Base-by-base conservation (phyloP, 2,329 filamentous ascomycete species). In the Pyricularia pennisetigena region DNA sequence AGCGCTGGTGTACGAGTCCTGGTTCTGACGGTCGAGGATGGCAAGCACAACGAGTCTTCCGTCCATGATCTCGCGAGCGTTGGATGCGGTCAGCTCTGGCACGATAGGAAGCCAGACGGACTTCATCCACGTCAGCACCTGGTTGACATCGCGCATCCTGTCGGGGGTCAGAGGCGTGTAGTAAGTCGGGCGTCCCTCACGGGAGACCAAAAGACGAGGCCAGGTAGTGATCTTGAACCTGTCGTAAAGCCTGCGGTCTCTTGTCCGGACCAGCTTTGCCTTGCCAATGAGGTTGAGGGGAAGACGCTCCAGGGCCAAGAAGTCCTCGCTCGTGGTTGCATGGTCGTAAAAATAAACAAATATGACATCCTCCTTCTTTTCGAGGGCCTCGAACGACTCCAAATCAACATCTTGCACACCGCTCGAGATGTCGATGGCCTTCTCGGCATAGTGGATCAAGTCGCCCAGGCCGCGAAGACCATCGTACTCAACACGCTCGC, bases 281-380 rank as follows among this genome's bases (percentile, higher is more conserved):
- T 93, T 93, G 35, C 94, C 95, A 69, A 99, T 93, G 69, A 99
- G 85, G 77, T 88, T 94, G 68, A 98, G 83, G 20, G 93, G 92
- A 35, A 99, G 81, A 57, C 93, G 88, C 71, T 98, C 93, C 62
- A 99, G 82, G 26, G 94, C 94, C 73, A 85, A 83, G 75, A 99
- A 97, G 76, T 99, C 95, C 79, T 99, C 95, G 62, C 84, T 89
- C 0, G 93, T 96, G 1, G 94, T 97, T 14, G 95, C 95, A 73
- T 97, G 89, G 76, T 99, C 95, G 79, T 97, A 99, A 79, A 98
- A 97, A 81, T 98, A 99, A 72, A 97, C 81, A 78, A 99, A 99
- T 68, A 98, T 90, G 70, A 99, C 95, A 70, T 98, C 94, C 74
- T 98, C 93, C 71, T 91, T 94, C 82, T 95, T 86, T 78, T 99